Evolutionary conservation across 768 basidiomycete genomes (phyloP).

Genomic region (Sporobolomyces roseus): DNA sequence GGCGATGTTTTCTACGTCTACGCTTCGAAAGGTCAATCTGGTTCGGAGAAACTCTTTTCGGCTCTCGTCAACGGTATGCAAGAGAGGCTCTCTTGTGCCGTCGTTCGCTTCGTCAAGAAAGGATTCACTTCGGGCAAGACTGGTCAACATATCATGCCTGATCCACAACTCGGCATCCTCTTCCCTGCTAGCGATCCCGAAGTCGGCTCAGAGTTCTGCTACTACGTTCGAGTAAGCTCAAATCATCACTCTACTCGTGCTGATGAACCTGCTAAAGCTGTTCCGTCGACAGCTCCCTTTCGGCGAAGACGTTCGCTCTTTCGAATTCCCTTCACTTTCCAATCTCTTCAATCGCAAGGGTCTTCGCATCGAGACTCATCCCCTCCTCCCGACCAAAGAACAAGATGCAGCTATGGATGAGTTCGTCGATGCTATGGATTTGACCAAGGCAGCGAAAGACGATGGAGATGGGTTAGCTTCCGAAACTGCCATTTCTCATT

Average conservation of each 20-base stretch:
- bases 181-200: constrained; percentile 47
- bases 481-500: neutral
- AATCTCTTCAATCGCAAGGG: constrained; percentile 71
- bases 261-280: neutral
- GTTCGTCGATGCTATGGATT: constrained; percentile 83
- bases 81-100: constrained; percentile 63
- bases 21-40: neutral
- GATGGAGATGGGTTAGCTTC: constrained; percentile 54
- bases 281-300: constrained; percentile 68
- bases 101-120: constrained; percentile 73
- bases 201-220: constrained; percentile 64
- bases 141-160: constrained; percentile 4
- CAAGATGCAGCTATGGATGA: constrained; percentile 77
- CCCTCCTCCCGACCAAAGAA: constrained; percentile 72
- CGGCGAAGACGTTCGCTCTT: constrained; percentile 85
- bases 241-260: neutral
- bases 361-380: constrained; percentile 67
- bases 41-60: constrained; percentile 57
- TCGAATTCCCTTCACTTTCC: constrained; percentile 76
- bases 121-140: constrained; percentile 49
- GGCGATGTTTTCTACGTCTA: constrained; percentile 36
- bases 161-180: constrained; percentile 40
- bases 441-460: constrained; percentile 64
- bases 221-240: constrained; percentile 74
- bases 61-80: constrained; percentile 81